phyloP scores from a whole-genome alignment of 495 filamentous ascomycete species.

The Podospora tetraspora region DNA sequence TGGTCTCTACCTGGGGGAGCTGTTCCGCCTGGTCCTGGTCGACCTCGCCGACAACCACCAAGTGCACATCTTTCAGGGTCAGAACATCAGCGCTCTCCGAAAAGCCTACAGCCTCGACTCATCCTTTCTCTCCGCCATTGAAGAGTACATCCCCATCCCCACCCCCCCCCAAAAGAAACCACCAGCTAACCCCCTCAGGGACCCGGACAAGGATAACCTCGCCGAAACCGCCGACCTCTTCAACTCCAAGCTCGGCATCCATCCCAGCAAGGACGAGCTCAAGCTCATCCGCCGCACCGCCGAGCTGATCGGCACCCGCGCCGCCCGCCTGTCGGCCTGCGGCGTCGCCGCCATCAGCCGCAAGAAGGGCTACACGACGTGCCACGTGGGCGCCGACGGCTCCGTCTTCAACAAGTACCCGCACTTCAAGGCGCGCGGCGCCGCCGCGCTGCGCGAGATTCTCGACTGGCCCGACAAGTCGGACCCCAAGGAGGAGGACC shows the following conservation, averaged over 20 bases:
- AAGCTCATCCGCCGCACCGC: constrained; percentile 82
- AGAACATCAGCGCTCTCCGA: constrained; percentile 71
- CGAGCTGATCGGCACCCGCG: constrained; percentile 90
- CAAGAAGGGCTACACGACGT: constrained; percentile 82
- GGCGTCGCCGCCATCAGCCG: constrained; percentile 92
- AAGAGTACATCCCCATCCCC: constrained; percentile 52
- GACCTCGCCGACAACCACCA: constrained; percentile 76
- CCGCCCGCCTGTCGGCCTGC: constrained; percentile 86
- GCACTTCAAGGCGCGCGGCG: constrained; percentile 89
- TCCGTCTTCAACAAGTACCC: constrained; percentile 98
- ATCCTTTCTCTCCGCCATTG: constrained; percentile 91
- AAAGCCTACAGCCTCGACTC: constrained; percentile 84
- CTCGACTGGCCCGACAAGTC: constrained; percentile 77
- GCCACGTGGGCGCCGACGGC: constrained; percentile 93
- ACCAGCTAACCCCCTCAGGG: constrained; percentile 41
- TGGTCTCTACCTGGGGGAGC: constrained; percentile 89
- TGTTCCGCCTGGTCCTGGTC: constrained; percentile 84
- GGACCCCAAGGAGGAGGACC: constrained; percentile 62
- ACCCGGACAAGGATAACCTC: constrained; percentile 83
- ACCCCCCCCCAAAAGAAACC: background rate
- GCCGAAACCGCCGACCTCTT: constrained; percentile 79
- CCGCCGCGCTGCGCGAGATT: constrained; percentile 84
- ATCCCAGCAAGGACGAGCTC: constrained; percentile 64
- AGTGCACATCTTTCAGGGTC: constrained; percentile 72
- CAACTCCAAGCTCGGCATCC: constrained; percentile 63